phyloP scores from a whole-genome alignment of 345 rosid species.

The Laguncularia racemosa region DNA sequence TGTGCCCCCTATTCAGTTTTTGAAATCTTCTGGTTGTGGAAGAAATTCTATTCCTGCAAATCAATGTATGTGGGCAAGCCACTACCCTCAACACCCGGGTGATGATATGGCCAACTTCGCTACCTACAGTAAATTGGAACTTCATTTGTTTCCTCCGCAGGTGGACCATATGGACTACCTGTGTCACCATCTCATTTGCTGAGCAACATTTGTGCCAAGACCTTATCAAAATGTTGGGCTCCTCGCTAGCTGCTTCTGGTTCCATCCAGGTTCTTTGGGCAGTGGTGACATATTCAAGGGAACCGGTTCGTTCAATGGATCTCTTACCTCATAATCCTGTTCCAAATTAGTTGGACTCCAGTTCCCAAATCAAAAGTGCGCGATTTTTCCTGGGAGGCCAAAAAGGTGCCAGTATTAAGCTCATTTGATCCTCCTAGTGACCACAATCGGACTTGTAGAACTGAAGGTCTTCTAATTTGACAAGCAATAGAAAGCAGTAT shows the following conservation, averaged over 20 bases:
- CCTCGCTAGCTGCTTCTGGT: constrained; percentile 13
- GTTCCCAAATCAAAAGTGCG: constrained; percentile 67
- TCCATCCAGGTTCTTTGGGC: constrained; percentile 30
- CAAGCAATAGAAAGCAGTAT: constrained; percentile 66
- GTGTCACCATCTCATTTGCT: no score
- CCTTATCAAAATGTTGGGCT: no score
- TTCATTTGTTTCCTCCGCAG: constrained; percentile 37
- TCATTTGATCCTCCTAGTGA: constrained; percentile 71
- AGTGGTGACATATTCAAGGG: constrained; percentile 21
- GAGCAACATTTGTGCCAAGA: no score
- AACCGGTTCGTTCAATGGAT: no score
- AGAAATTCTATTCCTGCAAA: constrained; percentile 47
- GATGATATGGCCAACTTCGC: constrained; percentile 79
- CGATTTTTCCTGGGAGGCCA: constrained; percentile 62
- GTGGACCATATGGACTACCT: constrained; percentile 51
- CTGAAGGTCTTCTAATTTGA: constrained; percentile 58
- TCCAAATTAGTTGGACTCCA: constrained; percentile 45
- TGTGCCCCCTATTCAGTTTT: constrained; percentile 25
- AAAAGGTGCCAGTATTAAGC: constrained; percentile 49
- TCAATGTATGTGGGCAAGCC: constrained; percentile 53
- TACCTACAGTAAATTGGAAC: constrained; percentile 62
- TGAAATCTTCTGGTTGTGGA: constrained; percentile 72
- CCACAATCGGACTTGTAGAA: constrained; percentile 74
- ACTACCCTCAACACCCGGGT: constrained; percentile 55
- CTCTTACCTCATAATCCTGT: constrained; percentile 18